A percentile compares a stretch with the other conserved stretches of the same genome.
Evolutionary conservation across 129 eudicot genomes (phyloP).

Genomic region (Heracleum sosnowskyi): DNA sequence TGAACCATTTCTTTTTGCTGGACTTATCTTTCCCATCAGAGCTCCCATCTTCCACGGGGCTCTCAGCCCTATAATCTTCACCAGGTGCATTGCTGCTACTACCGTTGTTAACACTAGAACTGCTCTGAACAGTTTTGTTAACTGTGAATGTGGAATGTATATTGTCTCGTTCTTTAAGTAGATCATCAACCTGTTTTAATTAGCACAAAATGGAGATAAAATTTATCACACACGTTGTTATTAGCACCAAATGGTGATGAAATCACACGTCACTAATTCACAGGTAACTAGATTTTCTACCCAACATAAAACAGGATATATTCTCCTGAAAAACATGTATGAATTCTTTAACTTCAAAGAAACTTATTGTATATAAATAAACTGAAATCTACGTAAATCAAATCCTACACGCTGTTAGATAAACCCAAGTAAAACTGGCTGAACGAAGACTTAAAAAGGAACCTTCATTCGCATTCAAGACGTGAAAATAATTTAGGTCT

Average conservation of each 20-base stretch:
- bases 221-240: neutral
- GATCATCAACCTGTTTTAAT: slow-evolving; percentile 79
- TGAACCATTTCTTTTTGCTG: slow-evolving; percentile 71
- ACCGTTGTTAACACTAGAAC: slow-evolving; percentile 42
- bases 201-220: neutral
- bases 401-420: neutral
- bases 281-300: neutral
- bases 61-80: slow-evolving; percentile 51
- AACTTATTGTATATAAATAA: neutral
- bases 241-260: neutral
- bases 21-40: slow-evolving; percentile 69
- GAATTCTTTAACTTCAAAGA: neutral
- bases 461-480: neutral
- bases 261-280: neutral
- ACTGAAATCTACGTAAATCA: neutral
- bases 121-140: slow-evolving; percentile 31
- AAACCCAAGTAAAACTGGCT: neutral
- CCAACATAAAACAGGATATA: neutral
- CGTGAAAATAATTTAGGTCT: neutral
- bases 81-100: slow-evolving; percentile 46
- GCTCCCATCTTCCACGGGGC: slow-evolving; percentile 68
- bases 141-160: slow-evolving; percentile 81
- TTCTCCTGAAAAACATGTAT: neutral
- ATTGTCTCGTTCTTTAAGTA: slow-evolving; percentile 75
- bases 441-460: neutral